These are phyloP conservation scores for Barnettozyma pratensis DNA, from an alignment of 805 yeast species.

Conservation along the genomic window DNA sequence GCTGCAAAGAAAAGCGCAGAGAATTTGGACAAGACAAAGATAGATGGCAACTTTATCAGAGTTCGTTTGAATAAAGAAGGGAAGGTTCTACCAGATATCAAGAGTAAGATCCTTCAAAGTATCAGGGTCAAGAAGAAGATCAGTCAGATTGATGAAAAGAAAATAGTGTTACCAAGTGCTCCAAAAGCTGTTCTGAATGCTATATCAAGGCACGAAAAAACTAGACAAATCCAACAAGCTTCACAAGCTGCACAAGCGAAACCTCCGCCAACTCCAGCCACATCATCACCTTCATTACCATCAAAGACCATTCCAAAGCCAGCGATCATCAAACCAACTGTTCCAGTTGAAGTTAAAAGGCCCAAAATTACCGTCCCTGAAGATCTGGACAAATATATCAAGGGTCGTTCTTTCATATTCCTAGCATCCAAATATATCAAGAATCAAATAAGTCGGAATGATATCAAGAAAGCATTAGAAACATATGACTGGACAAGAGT, in stretches of 20 bases:
- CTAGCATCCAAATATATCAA: conserved; percentile 44
- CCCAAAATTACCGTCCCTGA: conserved; percentile 35
- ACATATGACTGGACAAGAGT: conserved; percentile 65
- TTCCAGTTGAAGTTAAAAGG: neutral
- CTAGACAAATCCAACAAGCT: neutral
- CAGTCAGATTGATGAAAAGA: conserved; percentile 25
- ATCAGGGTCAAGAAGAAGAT: conserved; percentile 6
- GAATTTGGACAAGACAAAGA: conserved; percentile 35
- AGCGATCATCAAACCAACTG: neutral
- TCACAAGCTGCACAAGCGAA: neutral
- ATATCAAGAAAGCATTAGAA: conserved; percentile 52
- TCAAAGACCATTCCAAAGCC: neutral
- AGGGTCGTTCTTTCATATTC: conserved; percentile 53
- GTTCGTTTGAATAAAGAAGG: conserved; percentile 41
- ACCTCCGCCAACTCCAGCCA: neutral
- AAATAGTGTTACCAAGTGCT: conserved; percentile 20
- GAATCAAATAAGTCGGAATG: conserved; percentile 39
- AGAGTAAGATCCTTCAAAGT: conserved; percentile 4
- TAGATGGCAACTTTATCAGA: conserved; percentile 49
- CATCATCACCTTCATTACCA: neutral
- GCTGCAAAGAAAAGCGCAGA: conserved; percentile 42
- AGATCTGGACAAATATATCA: conserved; percentile 44
- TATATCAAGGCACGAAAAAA: conserved; percentile 7
- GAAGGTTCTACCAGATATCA: conserved; percentile 31
- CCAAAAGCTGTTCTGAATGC: conserved; percentile 20